Evolutionary conservation across 2,329 filamentous ascomycete genomes (phyloP).

Genomic region (Monascus ruber): DNA sequence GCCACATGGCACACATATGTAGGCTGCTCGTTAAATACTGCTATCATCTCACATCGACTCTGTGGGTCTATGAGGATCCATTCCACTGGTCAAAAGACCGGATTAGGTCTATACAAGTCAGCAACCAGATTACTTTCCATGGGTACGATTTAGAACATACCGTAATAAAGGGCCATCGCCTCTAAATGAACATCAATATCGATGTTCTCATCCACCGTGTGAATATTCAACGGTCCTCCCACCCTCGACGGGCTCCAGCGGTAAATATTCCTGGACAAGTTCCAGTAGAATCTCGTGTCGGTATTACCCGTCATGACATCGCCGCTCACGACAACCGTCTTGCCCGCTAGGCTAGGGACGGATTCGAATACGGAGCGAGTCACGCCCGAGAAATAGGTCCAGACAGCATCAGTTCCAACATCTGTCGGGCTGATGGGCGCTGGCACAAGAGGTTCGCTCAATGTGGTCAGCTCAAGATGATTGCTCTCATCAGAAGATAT

Average conservation of each 20-base stretch:
- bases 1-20: too few relatives aligned
- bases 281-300: conserved; percentile 44
- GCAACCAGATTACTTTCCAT: too few relatives aligned
- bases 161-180: conserved; percentile 33
- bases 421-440: conserved; percentile 24
- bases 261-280: conserved; percentile 42
- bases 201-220: conserved; percentile 42
- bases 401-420: conserved; percentile 18
- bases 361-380: conserved; percentile 31
- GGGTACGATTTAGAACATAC: conserved; percentile 10
- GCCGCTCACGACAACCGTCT: conserved; percentile 31
- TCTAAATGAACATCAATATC: conserved; percentile 33
- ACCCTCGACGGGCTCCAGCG: conserved; percentile 39
- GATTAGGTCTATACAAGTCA: too few relatives aligned
- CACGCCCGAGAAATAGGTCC: conserved; percentile 28
- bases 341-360: conserved; percentile 14
- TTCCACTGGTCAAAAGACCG: too few relatives aligned
- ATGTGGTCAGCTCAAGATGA: conserved; percentile 19
- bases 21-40: too few relatives aligned
- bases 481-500: conserved; percentile 8
- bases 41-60: too few relatives aligned
- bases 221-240: conserved; percentile 34
- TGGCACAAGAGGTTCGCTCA: conserved; percentile 18
- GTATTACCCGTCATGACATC: conserved; percentile 44
- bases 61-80: too few relatives aligned